Conservation (phyloP, 805 yeast species). For the Kluyveromyces aestuarii region DNA sequence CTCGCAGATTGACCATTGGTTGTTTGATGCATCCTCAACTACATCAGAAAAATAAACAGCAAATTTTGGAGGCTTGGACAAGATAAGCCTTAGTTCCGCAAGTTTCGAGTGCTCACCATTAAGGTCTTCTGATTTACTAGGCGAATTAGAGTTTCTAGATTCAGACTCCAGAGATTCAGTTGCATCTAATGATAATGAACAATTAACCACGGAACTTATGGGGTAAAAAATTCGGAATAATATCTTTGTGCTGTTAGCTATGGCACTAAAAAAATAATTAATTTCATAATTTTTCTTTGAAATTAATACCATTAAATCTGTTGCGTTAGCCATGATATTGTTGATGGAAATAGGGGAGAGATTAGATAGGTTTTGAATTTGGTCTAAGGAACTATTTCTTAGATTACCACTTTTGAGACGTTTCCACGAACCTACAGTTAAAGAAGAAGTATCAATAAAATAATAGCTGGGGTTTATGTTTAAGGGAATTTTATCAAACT, state of each 20-base stretch:
- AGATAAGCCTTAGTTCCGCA: conserved; percentile 41
- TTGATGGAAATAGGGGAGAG: conserved; percentile 60
- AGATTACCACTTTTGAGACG: conserved; percentile 58
- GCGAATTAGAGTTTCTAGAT: background rate
- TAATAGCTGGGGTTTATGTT: conserved; percentile 57
- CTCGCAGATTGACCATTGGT: conserved; percentile 75
- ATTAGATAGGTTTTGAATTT: conserved; percentile 42
- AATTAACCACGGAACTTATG: conserved; percentile 45
- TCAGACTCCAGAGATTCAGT: conserved; percentile 18
- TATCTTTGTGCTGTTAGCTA: conserved; percentile 56
- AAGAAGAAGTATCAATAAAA: conserved; percentile 56
- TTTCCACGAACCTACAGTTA: conserved; percentile 77
- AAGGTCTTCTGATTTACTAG: conserved; percentile 10
- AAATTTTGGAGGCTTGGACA: conserved; percentile 61
- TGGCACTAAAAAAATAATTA: conserved; percentile 71
- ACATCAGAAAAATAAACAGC: conserved; percentile 65
- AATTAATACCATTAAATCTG: conserved; percentile 62
- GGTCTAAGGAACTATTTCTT: conserved; percentile 27
- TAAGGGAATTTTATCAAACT: conserved; percentile 39
- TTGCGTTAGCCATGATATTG: conserved; percentile 50
- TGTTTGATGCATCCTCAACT: conserved; percentile 37
- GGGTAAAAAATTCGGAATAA: conserved; percentile 69
- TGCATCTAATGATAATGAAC: conserved; percentile 45
- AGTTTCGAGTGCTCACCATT: conserved; percentile 15
- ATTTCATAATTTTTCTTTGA: conserved; percentile 64